A percentile compares a stretch with the other conserved stretches of the same genome.
Conservation (phyloP, 805 yeast species). For the Candida nemodendra region DNA sequence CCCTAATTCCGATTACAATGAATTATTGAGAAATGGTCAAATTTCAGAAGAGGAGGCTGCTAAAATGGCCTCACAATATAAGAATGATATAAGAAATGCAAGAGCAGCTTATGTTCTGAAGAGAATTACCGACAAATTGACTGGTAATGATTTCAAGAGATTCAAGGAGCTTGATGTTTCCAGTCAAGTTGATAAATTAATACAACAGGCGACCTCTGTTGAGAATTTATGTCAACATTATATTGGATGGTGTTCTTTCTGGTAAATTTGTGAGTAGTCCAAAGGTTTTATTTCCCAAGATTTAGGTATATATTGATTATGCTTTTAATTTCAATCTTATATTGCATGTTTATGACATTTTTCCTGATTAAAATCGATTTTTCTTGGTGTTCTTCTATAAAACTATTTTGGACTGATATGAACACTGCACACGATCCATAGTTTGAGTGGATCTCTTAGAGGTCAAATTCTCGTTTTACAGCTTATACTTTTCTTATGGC, state of each 20-base stretch:
- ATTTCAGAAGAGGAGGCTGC: constrained; percentile 77
- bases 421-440: too few relatives aligned
- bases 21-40: constrained; percentile 66
- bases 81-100: constrained; percentile 73
- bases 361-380: too few relatives aligned
- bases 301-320: too few relatives aligned
- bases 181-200: constrained; percentile 88
- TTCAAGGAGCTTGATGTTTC: constrained; percentile 72
- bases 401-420: too few relatives aligned
- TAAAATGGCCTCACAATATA: constrained; percentile 66
- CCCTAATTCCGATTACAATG: constrained; percentile 67
- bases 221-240: constrained; percentile 96
- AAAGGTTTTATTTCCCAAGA: too few relatives aligned
- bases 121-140: constrained; percentile 86
- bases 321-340: too few relatives aligned
- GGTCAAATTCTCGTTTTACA: too few relatives aligned
- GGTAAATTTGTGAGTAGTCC: too few relatives aligned
- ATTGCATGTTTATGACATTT: too few relatives aligned
- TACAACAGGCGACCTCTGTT: constrained; percentile 94
- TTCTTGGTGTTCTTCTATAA: too few relatives aligned
- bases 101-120: constrained; percentile 88
- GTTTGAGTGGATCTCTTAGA: too few relatives aligned
- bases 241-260: constrained; percentile 99
- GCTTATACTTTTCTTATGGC: too few relatives aligned
- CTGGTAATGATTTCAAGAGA: constrained; percentile 88